phyloP scores from a whole-genome alignment of 2,329 filamentous ascomycete species.

The Polytolypa hystricis region DNA sequence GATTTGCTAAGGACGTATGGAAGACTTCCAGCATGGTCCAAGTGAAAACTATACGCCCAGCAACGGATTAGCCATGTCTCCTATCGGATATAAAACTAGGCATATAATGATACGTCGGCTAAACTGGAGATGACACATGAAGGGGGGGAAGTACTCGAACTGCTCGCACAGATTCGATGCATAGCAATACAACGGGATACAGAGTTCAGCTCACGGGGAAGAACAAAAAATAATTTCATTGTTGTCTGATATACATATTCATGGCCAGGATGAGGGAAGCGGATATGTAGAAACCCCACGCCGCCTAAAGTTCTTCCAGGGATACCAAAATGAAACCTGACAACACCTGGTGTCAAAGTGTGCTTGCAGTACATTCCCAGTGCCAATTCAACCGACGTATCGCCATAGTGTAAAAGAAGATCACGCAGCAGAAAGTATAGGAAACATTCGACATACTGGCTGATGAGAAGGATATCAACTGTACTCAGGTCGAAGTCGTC shows the following conservation, averaged over 20 bases:
- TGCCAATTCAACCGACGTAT: too few relatives aligned
- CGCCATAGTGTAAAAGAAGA: constrained; percentile 1
- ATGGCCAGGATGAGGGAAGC: constrained; percentile 8
- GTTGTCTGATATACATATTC: constrained; percentile 27
- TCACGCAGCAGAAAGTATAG: constrained; percentile 11
- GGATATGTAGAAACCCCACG: constrained; percentile 1
- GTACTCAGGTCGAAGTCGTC: constrained; percentile 97
- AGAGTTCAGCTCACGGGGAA: not conserved
- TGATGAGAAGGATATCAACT: constrained; percentile 92
- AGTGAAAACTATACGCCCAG: constrained; percentile 63
- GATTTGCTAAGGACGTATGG: constrained; percentile 97
- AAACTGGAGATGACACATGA: too few relatives aligned
- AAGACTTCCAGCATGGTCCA: constrained; percentile 96
- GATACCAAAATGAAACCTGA: too few relatives aligned
- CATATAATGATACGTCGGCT: too few relatives aligned
- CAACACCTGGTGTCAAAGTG: too few relatives aligned
- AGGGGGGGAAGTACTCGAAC: too few relatives aligned
- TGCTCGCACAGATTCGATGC: too few relatives aligned
- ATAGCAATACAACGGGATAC: not conserved
- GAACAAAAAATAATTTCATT: constrained; percentile 20
- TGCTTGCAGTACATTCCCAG: too few relatives aligned
- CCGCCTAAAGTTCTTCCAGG: constrained; percentile 5
- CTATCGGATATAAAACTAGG: too few relatives aligned
- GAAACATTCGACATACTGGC: constrained; percentile 67
- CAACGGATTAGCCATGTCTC: constrained; percentile 13